Base-by-base conservation (phyloP, 441 rosid genomes). In the Pelargonium fulgidum region DNA sequence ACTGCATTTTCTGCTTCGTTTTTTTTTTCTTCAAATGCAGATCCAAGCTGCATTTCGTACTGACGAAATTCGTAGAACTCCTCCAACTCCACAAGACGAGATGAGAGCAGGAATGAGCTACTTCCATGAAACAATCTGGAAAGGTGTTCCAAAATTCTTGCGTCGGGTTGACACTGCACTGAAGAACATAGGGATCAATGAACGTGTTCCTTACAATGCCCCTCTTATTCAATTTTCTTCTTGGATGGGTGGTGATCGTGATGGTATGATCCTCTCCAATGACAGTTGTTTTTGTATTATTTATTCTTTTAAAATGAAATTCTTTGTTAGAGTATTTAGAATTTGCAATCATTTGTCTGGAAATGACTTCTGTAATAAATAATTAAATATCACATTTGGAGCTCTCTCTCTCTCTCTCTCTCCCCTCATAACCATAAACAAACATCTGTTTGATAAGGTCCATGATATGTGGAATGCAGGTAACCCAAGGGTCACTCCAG, bases 41-140 rank as follows among this genome's bases (percentile, higher is more conserved):
- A 91, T 93, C 77, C 98, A 93, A 93, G 98, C 98, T 62, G 98
- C 97, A 54, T 93, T 91, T 70, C 91, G 98, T 29, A 93, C 98
- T 1, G 97, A 93, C 80, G 98, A 93, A 76, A 93, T 93, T 50
- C 87, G 88, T 64, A 91, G 98, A 80, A 91, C 96, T 17, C 92
- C 96, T 68, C 98, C 96, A 0, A 85, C 97, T 39, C 97, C 98
- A 9, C 98, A 26, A 26, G 33, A 26, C 33, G 33, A 26, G 33
- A 26, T 26, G 33, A 26, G 33, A 90, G 85, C 67, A 87, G 88
- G 1, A 73, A 72, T 65, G 58, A 68, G 72, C 33, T 26, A 26
- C 33, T 26, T 26, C 33, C 33, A 26, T 26, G 33, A 26, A 26
- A 26, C 33, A 26, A 26, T 26, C 33, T 26, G 33, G 33, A 26